Conservation (phyloP, 768 basidiomycete species). For the Kwoniella shandongensis region DNA sequence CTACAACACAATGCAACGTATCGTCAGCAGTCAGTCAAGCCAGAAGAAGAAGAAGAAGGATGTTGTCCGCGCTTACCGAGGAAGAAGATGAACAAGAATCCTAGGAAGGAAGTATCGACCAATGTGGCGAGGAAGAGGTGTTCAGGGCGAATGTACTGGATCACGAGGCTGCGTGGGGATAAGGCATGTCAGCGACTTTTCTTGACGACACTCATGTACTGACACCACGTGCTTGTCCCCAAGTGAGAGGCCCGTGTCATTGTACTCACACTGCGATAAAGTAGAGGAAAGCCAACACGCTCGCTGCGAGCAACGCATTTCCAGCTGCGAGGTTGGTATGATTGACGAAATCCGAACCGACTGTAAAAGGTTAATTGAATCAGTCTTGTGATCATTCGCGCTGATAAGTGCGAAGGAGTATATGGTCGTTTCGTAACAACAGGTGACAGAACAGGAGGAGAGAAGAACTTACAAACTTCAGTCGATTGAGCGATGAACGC, state of each 20-base stretch:
- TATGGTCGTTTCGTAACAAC: no score
- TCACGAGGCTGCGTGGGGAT: constrained; percentile 13
- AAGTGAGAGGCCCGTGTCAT: no score
- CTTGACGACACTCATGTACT: background rate
- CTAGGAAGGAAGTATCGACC: constrained; percentile 66
- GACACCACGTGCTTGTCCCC: no score
- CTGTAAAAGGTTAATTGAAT: no score
- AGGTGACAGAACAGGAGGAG: no score
- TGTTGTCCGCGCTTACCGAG: constrained; percentile 51
- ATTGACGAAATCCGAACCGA: constrained; percentile 15
- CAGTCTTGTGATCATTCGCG: no score
- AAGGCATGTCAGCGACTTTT: background rate
- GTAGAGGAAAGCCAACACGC: constrained; percentile 31
- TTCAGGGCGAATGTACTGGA: constrained; percentile 29
- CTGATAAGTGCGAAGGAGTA: no score
- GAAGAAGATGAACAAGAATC: constrained; percentile 62
- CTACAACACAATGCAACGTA: background rate
- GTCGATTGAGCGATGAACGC: constrained; percentile 17
- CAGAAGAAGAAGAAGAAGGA: no score
- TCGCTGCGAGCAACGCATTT: constrained; percentile 38
- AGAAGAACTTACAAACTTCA: constrained; percentile 7
- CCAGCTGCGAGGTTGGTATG: constrained; percentile 28
- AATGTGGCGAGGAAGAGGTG: constrained; percentile 78
- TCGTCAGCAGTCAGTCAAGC: no score
- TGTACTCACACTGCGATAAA: constrained; percentile 30